Conservation (phyloP, 495 filamentous ascomycete species). For the Penicillium bovifimosum region DNA sequence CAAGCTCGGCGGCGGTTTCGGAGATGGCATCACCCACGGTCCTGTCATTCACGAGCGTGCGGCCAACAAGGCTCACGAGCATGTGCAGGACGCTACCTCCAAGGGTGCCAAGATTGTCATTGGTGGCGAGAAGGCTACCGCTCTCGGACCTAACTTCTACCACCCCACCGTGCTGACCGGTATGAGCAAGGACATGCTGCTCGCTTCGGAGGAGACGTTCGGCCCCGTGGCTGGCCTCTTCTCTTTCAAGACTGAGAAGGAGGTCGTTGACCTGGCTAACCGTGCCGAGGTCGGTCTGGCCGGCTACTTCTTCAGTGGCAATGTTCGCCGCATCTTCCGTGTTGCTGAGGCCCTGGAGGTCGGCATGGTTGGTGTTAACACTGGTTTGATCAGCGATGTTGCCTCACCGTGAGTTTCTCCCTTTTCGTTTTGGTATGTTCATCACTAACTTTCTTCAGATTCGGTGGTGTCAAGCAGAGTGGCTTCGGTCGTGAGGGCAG, state of each 20-base stretch:
- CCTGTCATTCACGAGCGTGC: constrained; percentile 77
- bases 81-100: constrained; percentile 68
- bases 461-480: constrained; percentile 90
- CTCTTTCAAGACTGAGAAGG: constrained; percentile 74
- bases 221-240: constrained; percentile 83
- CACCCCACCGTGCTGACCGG: constrained; percentile 73
- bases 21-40: constrained; percentile 66
- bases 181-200: constrained; percentile 75
- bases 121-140: constrained; percentile 62
- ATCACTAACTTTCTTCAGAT: constrained; percentile 41
- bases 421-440: neutral
- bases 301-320: constrained; percentile 80
- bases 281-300: constrained; percentile 71
- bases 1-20: constrained; percentile 72
- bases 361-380: constrained; percentile 88
- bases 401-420: constrained; percentile 53
- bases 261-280: constrained; percentile 78
- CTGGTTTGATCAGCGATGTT: constrained; percentile 75
- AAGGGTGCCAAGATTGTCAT: constrained; percentile 68
- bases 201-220: constrained; percentile 81
- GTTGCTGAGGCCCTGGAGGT: constrained; percentile 83
- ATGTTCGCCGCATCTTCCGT: constrained; percentile 64
- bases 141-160: constrained; percentile 72
- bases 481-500: constrained; percentile 92
- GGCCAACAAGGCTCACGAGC: constrained; percentile 66